Percentiles rank a stretch among this genome's conserved stretches.
Conservation (phyloP, 495 filamentous ascomycete genomes). For the Neurospora pannonica region DNA sequence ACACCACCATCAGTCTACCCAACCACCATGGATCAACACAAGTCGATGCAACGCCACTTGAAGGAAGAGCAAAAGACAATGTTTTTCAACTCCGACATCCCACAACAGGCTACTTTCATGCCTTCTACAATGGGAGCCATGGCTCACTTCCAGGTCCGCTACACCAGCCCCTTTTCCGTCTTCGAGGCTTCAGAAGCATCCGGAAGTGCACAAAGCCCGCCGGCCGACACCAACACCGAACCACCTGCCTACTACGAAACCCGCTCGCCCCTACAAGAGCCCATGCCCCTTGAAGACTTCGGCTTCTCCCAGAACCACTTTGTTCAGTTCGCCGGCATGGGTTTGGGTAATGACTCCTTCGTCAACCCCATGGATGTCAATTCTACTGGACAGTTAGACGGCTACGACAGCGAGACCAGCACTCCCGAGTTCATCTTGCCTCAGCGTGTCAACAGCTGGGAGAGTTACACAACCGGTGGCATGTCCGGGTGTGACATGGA, state of each 20-base stretch:
- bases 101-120: slow-evolving; percentile 4
- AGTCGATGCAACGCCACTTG: slow-evolving; percentile 19
- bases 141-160: slow-evolving; percentile 15
- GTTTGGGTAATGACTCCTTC: slow-evolving; percentile 16
- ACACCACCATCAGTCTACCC: background rate
- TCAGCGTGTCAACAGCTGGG: slow-evolving; percentile 5
- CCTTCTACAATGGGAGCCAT: slow-evolving; percentile 7
- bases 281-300: slow-evolving; percentile 7
- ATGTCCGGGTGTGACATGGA: slow-evolving; percentile 6
- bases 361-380: slow-evolving; percentile 34
- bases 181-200: slow-evolving; percentile 26
- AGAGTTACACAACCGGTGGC: slow-evolving; percentile 11
- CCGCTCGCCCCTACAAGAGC: slow-evolving; percentile 21
- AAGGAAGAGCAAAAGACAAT: slow-evolving; percentile 17
- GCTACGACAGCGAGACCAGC: slow-evolving; percentile 20
- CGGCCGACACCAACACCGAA: slow-evolving; percentile 20
- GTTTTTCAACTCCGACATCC: slow-evolving; percentile 13
- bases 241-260: slow-evolving; percentile 24
- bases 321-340: slow-evolving; percentile 21
- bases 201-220: slow-evolving; percentile 28
- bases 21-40: slow-evolving; percentile 5
- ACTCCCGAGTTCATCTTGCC: slow-evolving; percentile 8
- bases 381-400: slow-evolving; percentile 21
- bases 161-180: slow-evolving; percentile 24
- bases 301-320: slow-evolving; percentile 7